Evolutionary conservation across 1,284 basidiomycete genomes (phyloP).

Genomic region (Anthracocystis panici-leucophaei): DNA sequence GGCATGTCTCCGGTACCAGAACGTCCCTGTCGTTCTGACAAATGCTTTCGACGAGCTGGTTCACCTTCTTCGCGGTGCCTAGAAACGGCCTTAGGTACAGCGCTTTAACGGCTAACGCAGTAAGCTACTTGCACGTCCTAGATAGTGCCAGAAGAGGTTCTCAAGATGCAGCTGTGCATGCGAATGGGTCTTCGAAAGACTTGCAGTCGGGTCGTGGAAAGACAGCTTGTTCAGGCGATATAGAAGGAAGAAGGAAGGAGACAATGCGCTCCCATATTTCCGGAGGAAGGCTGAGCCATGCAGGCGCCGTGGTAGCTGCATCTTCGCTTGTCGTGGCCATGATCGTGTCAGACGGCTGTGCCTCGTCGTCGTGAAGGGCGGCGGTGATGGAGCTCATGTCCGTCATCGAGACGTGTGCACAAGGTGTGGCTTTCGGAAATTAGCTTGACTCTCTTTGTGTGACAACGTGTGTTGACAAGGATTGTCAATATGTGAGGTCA

Average conservation of each 20-base stretch:
- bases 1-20: background rate
- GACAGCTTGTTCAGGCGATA: background rate
- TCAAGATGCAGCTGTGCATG: too few relatives aligned
- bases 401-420: background rate
- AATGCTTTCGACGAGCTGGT: background rate
- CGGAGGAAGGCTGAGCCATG: background rate
- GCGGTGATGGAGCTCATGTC: background rate
- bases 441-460: background rate
- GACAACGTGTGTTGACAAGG: conserved; percentile 6
- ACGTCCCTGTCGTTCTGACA: background rate
- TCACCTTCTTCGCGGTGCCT: too few relatives aligned
- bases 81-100: background rate
- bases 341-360: background rate
- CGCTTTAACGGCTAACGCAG: background rate
- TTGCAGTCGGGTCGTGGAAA: background rate
- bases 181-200: background rate
- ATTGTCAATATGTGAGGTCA: too few relatives aligned
- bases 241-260: too few relatives aligned
- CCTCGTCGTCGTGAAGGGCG: background rate
- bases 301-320: too few relatives aligned
- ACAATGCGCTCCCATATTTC: background rate
- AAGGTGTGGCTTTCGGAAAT: background rate
- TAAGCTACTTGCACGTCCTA: background rate
- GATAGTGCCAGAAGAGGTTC: too few relatives aligned
- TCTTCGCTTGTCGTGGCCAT: background rate